phyloP scores from a whole-genome alignment of 192 early-diverging fungal species.

The Coemansia javaensis region DNA sequence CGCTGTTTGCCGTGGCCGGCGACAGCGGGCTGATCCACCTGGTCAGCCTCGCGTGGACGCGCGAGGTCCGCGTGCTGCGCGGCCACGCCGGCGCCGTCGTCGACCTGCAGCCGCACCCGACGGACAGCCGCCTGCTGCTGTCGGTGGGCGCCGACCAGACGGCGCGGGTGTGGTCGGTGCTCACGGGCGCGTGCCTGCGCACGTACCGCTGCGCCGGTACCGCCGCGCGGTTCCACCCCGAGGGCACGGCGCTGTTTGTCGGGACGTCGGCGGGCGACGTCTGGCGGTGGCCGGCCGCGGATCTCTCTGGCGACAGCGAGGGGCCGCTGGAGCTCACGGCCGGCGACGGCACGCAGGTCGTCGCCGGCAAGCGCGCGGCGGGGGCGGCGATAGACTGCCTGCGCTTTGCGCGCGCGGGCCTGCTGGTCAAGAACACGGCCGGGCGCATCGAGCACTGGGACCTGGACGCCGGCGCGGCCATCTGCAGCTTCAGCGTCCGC shows the following conservation, averaged over 20 bases:
- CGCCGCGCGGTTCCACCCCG: slow-evolving; percentile 64
- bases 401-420: slow-evolving; percentile 60
- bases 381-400: slow-evolving; percentile 62
- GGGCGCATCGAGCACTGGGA: slow-evolving; percentile 78
- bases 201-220: slow-evolving; percentile 58
- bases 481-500: slow-evolving; percentile 47
- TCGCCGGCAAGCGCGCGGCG: slow-evolving; percentile 13
- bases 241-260: slow-evolving; percentile 55
- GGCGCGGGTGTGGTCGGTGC: slow-evolving; percentile 75
- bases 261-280: slow-evolving; percentile 52
- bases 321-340: slow-evolving; percentile 6
- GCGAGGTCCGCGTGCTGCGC: slow-evolving; percentile 56
- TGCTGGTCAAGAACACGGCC: slow-evolving; percentile 68
- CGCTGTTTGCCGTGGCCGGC: slow-evolving; percentile 65
- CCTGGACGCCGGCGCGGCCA: slow-evolving; percentile 41
- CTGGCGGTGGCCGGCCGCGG: slow-evolving; percentile 54
- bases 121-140: slow-evolving; percentile 57
- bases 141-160: slow-evolving; percentile 71
- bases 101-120: slow-evolving; percentile 70
- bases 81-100: slow-evolving; percentile 59
- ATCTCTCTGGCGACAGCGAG: slow-evolving; percentile 11
- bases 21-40: slow-evolving; percentile 61
- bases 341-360: slow-evolving; percentile 21
- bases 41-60: slow-evolving; percentile 66
- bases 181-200: slow-evolving; percentile 55